Conservation (phyloP, 441 rosid genomes). For the Euphorbia schlechtendalii region DNA sequence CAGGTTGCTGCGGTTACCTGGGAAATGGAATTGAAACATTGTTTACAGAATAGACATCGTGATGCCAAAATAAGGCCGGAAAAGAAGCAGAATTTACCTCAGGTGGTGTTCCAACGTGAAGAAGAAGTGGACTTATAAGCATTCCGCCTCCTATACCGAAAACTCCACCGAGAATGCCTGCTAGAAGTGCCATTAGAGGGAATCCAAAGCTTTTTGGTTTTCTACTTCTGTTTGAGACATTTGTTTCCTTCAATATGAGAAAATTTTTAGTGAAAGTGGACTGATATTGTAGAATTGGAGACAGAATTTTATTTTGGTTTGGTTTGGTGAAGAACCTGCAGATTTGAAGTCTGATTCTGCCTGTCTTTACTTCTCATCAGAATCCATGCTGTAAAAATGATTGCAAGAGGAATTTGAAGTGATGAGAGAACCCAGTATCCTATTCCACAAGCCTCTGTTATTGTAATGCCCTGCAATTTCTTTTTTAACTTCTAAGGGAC, state of each 20-base stretch:
- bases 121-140: conserved; percentile 91
- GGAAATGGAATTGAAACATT: no score
- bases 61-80: no score
- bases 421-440: conserved; percentile 71
- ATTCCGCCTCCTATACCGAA: conserved; percentile 94
- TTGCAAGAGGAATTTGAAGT: conserved; percentile 83
- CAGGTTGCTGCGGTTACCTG: conserved; percentile 89
- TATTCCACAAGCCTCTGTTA: conserved; percentile 58
- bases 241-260: conserved; percentile 32
- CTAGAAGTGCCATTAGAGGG: conserved; percentile 71
- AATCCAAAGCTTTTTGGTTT: conserved; percentile 39
- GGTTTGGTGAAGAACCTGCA: conserved; percentile 31
- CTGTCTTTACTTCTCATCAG: conserved; percentile 31
- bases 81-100: no score
- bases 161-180: conserved; percentile 79
- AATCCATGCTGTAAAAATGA: conserved; percentile 58
- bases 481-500: no score
- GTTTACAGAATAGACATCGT: no score
- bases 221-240: conserved; percentile 22
- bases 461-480: conserved; percentile 52
- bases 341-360: conserved; percentile 16
- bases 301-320: no score
- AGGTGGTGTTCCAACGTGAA: conserved; percentile 71
- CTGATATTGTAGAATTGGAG: no score
- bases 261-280: background rate